Percentiles rank a stretch among this genome's conserved stretches.
These are phyloP conservation scores for Angomonas deanei DNA, from an alignment of 208 protist genomes.

Conservation along the genomic window DNA sequence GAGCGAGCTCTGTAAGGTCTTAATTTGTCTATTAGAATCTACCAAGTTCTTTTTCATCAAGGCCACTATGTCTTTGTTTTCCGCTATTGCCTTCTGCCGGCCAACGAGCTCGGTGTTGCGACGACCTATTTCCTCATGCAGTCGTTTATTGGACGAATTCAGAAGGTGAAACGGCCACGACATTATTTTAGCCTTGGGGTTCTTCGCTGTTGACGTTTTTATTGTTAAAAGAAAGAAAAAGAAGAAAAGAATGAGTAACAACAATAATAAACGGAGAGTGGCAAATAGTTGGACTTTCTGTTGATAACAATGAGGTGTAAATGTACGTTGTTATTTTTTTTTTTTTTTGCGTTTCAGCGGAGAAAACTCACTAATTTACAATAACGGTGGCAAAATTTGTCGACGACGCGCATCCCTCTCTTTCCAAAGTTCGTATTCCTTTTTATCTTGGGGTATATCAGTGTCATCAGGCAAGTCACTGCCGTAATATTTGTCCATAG, in stretches of 20 bases:
- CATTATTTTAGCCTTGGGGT: conserved; percentile 15
- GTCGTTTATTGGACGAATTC: conserved; percentile 49
- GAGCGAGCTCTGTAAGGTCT: conserved; percentile 10
- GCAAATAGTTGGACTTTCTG: no score
- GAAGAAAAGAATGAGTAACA: background rate
- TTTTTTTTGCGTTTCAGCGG: background rate
- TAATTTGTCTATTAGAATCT: conserved; percentile 25
- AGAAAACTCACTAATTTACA: background rate
- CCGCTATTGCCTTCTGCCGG: conserved; percentile 20
- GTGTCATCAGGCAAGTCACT: conserved; percentile 54
- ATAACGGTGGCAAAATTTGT: background rate
- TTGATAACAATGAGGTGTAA: no score
- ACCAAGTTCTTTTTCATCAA: conserved; percentile 29
- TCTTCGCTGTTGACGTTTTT: conserved; percentile 4
- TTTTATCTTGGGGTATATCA: conserved; percentile 44
- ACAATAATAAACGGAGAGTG: no score
- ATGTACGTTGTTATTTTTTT: background rate
- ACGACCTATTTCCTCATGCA: conserved; percentile 37
- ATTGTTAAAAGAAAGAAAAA: conserved; percentile 11
- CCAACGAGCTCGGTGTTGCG: conserved; percentile 23
- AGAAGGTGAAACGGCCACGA: conserved; percentile 59
- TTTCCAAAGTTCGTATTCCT: conserved; percentile 49
- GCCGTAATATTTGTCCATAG: conserved; percentile 15
- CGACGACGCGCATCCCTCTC: conserved; percentile 15
- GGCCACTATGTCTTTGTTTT: conserved; percentile 33